These are phyloP conservation scores for Bipolaris bicolor DNA, from an alignment of 2,329 filamentous ascomycete species.

Conservation along the genomic window DNA sequence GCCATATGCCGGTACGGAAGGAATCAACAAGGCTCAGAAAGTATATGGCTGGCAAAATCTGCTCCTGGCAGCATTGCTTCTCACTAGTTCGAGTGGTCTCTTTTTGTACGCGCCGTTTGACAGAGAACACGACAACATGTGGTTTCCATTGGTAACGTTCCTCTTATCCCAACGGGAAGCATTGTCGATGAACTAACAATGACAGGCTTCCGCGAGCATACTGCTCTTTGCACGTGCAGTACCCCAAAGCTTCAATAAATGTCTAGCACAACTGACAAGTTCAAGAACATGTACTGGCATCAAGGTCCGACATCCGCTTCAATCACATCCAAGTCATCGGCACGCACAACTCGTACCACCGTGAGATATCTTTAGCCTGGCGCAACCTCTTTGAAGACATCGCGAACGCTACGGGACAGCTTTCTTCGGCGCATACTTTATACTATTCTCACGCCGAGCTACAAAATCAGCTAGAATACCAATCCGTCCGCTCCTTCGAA, in stretches of 20 bases:
- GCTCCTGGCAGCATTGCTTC: conserved; percentile 10
- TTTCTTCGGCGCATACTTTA: conserved; percentile 47
- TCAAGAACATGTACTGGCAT: conserved; percentile 22
- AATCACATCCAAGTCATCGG: conserved; percentile 61
- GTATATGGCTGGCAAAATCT: conserved; percentile 20
- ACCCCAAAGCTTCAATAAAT: too few species aligned
- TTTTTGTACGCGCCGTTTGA: conserved; percentile 3
- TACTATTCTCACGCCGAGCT: conserved; percentile 58
- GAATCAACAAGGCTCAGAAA: conserved; percentile 7
- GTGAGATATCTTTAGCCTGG: conserved; percentile 54
- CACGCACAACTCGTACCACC: conserved; percentile 61
- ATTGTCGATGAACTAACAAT: conserved; percentile 2
- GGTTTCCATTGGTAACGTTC: conserved; percentile 19
- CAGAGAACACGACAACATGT: conserved; percentile 14
- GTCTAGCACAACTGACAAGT: too few species aligned
- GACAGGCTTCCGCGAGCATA: conserved; percentile 23
- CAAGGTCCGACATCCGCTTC: conserved; percentile 50
- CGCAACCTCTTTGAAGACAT: conserved; percentile 50
- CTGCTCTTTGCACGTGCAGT: conserved; percentile 30
- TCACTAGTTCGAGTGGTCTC: neutral
- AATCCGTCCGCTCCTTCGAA: conserved; percentile 57
- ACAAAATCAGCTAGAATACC: conserved; percentile 54
- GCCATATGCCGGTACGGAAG: conserved; percentile 5
- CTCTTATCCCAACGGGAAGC: neutral
- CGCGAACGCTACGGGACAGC: conserved; percentile 10